These are phyloP conservation scores for Starmera quercuum DNA, from an alignment of 805 yeast genomes.

Conservation along the genomic window DNA sequence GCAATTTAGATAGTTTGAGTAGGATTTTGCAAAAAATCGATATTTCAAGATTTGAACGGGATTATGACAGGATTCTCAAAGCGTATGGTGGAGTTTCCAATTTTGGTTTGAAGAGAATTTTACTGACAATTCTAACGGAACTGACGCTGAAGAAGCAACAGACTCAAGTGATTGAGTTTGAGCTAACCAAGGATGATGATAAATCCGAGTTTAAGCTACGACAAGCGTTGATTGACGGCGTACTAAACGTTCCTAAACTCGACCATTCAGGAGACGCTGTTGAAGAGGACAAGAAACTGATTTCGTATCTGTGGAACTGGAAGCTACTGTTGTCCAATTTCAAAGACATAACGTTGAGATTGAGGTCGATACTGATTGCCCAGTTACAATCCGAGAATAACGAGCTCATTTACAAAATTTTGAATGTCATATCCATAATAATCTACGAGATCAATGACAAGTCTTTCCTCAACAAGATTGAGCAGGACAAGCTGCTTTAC, in stretches of 20 bases:
- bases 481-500: conserved; percentile 14
- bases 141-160: conserved; percentile 44
- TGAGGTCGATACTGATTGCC: conserved; percentile 52
- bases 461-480: conserved; percentile 13
- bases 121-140: conserved; percentile 29
- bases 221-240: conserved; percentile 26
- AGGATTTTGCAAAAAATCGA: conserved; percentile 25
- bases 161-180: conserved; percentile 53
- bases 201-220: conserved; percentile 21
- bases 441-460: conserved; percentile 30
- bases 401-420: conserved; percentile 39
- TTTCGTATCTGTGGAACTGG: conserved; percentile 63
- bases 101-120: conserved; percentile 36
- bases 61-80: conserved; percentile 28
- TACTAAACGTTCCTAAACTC: conserved; percentile 21
- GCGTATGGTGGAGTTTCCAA: conserved; percentile 20
- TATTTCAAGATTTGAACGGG: conserved; percentile 21
- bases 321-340: conserved; percentile 52
- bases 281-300: conserved; percentile 27
- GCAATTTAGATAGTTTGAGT: conserved; percentile 29
- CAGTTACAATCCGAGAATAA: conserved; percentile 39
- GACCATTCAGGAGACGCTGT: conserved; percentile 28
- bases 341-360: conserved; percentile 52
- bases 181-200: conserved; percentile 33
- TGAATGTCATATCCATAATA: conserved; percentile 47